phyloP scores from a whole-genome alignment of 2,329 filamentous ascomycete species.

The Microcyclospora tardicrescens region DNA sequence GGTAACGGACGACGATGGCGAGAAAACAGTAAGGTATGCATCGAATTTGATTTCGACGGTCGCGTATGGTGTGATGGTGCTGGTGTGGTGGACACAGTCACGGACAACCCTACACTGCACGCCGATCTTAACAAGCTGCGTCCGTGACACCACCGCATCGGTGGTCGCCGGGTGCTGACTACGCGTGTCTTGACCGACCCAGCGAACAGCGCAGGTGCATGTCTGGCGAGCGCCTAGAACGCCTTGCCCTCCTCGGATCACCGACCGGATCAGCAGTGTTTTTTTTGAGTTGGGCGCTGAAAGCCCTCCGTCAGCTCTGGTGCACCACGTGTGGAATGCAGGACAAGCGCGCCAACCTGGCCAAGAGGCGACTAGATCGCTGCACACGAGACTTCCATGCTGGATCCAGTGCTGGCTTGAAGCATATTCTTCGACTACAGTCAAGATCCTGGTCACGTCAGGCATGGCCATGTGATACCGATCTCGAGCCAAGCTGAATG shows the following conservation, averaged over 20 bases:
- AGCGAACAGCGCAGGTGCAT: constrained; percentile 4
- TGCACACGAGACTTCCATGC: too few relatives aligned
- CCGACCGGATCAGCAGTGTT: constrained; percentile 16
- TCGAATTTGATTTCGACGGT: not conserved
- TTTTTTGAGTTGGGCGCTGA: constrained; percentile 6
- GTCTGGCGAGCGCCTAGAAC: constrained; percentile 10
- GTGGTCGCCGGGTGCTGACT: not conserved
- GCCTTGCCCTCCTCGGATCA: constrained; percentile 10
- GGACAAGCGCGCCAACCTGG: not conserved
- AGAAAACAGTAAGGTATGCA: not conserved
- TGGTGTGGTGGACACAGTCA: not conserved
- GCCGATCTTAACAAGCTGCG: too few relatives aligned
- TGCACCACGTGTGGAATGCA: constrained; percentile 14
- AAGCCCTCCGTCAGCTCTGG: constrained; percentile 6
- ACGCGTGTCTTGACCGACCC: not conserved
- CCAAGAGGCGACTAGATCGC: too few relatives aligned
- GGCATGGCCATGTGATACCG: not conserved
- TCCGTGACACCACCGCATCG: not conserved
- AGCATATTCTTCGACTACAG: not conserved
- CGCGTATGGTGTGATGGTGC: too few relatives aligned
- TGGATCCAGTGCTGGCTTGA: too few relatives aligned
- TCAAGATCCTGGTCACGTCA: not conserved
- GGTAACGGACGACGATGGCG: too few relatives aligned
- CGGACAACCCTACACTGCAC: too few relatives aligned
- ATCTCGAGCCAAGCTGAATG: not conserved